phyloP scores from a whole-genome alignment of 179 eudicot species.

The Patellifolia procumbens region DNA sequence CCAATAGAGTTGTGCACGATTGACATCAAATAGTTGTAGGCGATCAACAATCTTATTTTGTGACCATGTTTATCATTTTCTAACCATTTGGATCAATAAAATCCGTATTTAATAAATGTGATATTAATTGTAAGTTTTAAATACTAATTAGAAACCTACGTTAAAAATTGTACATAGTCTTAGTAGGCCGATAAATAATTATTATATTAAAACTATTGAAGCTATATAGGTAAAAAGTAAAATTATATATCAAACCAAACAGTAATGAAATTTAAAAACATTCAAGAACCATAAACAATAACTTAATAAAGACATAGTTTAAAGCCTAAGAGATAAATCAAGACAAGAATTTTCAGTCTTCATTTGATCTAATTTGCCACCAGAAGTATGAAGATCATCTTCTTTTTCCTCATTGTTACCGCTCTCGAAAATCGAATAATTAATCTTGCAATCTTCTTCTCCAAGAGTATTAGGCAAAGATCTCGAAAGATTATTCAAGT shows the following conservation, averaged over 20 bases:
- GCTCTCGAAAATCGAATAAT: neutral
- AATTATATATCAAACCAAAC: neutral
- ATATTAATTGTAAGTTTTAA: no score
- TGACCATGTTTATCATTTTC: no score
- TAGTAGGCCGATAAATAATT: no score
- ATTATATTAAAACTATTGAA: no score
- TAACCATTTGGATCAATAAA: no score
- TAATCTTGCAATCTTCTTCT: constrained; percentile 6
- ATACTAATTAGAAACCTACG: no score
- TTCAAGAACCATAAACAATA: neutral
- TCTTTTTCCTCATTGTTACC: constrained; percentile 12
- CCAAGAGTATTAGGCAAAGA: constrained; percentile 14
- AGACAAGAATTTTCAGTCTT: constrained; percentile 26
- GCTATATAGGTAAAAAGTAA: neutral
- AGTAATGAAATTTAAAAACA: neutral
- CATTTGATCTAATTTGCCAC: constrained; percentile 17
- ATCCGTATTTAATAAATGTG: no score
- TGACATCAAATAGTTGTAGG: no score
- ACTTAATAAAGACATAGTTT: neutral
- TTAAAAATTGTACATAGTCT: no score
- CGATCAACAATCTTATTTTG: no score
- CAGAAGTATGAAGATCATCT: neutral
- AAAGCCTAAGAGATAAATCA: constrained; percentile 38
- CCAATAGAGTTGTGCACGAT: no score
- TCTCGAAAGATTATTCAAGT: constrained; percentile 23